Evolutionary conservation across 2,329 filamentous ascomycete genomes (phyloP), one percentile per base, ranked within the genome.

Genomic region (Botryotinia convoluta): DNA sequence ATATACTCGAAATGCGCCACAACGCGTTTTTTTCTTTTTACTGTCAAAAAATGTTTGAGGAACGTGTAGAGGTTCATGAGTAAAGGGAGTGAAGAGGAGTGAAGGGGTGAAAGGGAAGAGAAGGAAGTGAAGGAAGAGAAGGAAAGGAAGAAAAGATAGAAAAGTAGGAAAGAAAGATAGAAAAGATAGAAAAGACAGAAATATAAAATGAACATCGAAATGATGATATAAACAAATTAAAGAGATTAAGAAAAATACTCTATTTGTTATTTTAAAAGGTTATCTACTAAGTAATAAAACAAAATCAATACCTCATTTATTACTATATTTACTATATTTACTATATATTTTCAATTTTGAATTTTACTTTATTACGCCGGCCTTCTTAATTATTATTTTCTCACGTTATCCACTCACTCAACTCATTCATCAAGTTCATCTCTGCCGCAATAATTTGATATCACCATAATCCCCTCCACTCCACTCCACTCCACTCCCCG

Each of bases 331-430:
- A 45, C 44, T 3, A n/a, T n/a, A n/a, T n/a, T 44, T 4, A 48
- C 45, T 4, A n/a, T 4, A n/a, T 51, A 51, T 51, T 51, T n/a
- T n/a, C 4, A 22, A 61, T 37, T 26, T 9, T 39, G 12, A 0
- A 39, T 61, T 37, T 61, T 57, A 57, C 51, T 22, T 39, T 16
- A 54, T 39, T 61, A 61, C 59, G 48, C 65, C 65, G 48, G 48
- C 45, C 65, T 45, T 65, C 26, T 65, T 29, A 45, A 45, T 64
- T 44, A 22, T 65, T 57, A 29, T 65, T 65, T 65, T 65, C 42
- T 45, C 37, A 16, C 18, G 4, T 54, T 59, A 35, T 69, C 51
- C 51, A 57, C 51, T 32, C 51, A 57, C n/a, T 57, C 51, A 18
- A 29, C 51, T 57, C n/a, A 57, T 9, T 18, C 51, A 57, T 29